A percentile compares a stretch with the other conserved stretches of the same genome.
Conservation (phyloP, 805 yeast genomes). For the Dipodascopsis uninucleata region DNA sequence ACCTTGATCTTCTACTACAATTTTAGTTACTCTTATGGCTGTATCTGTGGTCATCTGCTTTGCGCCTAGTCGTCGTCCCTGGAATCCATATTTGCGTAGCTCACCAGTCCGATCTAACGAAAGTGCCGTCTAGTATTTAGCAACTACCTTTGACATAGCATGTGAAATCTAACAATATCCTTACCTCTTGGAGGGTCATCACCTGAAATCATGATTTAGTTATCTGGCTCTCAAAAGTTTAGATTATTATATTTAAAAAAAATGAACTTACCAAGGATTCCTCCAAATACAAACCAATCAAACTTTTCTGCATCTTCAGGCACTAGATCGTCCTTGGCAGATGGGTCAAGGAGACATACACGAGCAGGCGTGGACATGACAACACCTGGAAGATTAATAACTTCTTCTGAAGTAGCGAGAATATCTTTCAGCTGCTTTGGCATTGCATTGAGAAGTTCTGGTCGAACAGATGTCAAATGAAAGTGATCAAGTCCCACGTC, state of each 20-base stretch:
- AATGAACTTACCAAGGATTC: no score
- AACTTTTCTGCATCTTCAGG: conserved; percentile 66
- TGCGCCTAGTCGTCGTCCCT: conserved; percentile 80
- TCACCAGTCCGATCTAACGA: conserved; percentile 92
- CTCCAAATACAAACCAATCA: conserved; percentile 93
- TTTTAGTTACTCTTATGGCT: conserved; percentile 86
- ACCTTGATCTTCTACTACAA: conserved; percentile 58
- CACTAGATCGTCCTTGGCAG: conserved; percentile 66
- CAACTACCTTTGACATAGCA: neutral
- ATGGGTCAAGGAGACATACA: conserved; percentile 86
- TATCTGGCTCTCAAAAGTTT: neutral
- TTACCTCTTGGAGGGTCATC: conserved; percentile 46
- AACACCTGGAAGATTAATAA: conserved; percentile 40
- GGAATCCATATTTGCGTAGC: conserved; percentile 78
- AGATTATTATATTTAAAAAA: conserved; percentile 87
- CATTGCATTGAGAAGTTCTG: conserved; percentile 62
- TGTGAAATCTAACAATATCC: no score
- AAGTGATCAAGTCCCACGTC: conserved; percentile 79
- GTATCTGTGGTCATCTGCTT: conserved; percentile 98
- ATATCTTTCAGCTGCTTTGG: conserved; percentile 49
- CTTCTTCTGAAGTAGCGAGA: conserved; percentile 62
- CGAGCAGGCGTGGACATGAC: conserved; percentile 39
- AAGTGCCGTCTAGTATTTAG: conserved; percentile 26
- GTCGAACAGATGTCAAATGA: conserved; percentile 64
- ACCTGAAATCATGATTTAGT: no score